Base-by-base conservation (phyloP, 2,329 filamentous ascomycete genomes). In the Penicillium sp. region DNA sequence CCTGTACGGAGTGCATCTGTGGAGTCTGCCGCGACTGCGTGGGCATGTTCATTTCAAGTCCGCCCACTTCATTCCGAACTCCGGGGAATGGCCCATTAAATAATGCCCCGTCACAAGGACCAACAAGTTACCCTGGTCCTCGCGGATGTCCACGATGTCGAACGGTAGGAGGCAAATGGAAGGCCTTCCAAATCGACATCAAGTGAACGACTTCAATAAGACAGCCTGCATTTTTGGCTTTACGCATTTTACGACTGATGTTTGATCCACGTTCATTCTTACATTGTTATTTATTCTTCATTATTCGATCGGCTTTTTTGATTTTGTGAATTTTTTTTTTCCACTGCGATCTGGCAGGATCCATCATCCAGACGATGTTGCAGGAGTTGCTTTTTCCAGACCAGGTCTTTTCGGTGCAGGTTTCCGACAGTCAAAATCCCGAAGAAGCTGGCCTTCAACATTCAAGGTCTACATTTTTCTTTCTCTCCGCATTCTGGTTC, bases 1-100 rank as follows among this genome's bases (percentile, higher is more conserved):
- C 93, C 23, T 97, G 93, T 73, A 96, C 92, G 1, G 92, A 97
- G 74, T 97, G 94, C 73, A 96, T 97, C 62, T 96, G 91, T 72
- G 93, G 92, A 16, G 83, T 97, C 49, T 97, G 94, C 74, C 86
- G 88, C 62, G 86, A 91, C 58, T 97, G 93, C 68, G 91, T 97
- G 57, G 69, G 70, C 53, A 71, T 75, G 70, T 77, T 78, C 63
- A 74, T 78, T 50, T 70, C 72, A 60, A 76, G 75, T 58, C 75
- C 76, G 21, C 71, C 76, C 0, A 66, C 72, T 16, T 71, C 73
- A 2, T 75, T 75, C 53, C 61, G 72, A 19, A 76, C 71, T 49
- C 68, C 68, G 4, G 66, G 65, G 2, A 70, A 70, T 49, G 65
- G 65, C 1, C 38, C 40, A 10, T 38, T 65, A 50, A 66, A 65